Percentiles rank a stretch among this genome's conserved stretches.
Conservation (phyloP, 305 asterid species). For the Fraxinus latifolia region DNA sequence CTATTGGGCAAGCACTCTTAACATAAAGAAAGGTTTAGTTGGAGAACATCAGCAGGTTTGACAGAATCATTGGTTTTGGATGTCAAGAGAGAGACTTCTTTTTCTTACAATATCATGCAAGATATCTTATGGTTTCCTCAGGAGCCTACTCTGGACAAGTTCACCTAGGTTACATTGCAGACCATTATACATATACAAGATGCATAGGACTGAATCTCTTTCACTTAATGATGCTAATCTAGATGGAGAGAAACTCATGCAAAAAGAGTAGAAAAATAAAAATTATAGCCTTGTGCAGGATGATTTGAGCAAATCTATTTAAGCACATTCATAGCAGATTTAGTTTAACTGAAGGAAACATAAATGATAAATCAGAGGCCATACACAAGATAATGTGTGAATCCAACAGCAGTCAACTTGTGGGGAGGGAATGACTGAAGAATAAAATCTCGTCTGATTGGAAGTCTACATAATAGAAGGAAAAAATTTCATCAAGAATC, state of each 20-base stretch:
- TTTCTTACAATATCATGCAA: background rate
- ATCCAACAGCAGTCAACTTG: background rate
- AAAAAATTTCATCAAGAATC: slow-evolving; percentile 21
- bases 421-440: slow-evolving; percentile 5
- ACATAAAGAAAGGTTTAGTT: background rate
- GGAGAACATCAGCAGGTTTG: background rate
- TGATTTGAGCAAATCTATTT: background rate
- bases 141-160: background rate
- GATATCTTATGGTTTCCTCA: background rate
- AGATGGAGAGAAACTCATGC: background rate
- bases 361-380: background rate
- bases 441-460: background rate
- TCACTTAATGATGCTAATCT: background rate
- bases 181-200: background rate
- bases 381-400: slow-evolving; percentile 1
- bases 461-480: background rate
- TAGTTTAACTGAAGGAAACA: background rate
- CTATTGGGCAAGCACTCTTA: background rate
- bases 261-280: background rate
- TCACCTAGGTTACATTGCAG: background rate
- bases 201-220: background rate
- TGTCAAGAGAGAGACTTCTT: background rate
- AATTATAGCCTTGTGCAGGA: background rate
- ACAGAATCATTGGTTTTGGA: background rate
- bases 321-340: slow-evolving; percentile 1